phyloP scores from a whole-genome alignment of 2,329 filamentous ascomycete genomes.

The Nothopassalora personata region DNA sequence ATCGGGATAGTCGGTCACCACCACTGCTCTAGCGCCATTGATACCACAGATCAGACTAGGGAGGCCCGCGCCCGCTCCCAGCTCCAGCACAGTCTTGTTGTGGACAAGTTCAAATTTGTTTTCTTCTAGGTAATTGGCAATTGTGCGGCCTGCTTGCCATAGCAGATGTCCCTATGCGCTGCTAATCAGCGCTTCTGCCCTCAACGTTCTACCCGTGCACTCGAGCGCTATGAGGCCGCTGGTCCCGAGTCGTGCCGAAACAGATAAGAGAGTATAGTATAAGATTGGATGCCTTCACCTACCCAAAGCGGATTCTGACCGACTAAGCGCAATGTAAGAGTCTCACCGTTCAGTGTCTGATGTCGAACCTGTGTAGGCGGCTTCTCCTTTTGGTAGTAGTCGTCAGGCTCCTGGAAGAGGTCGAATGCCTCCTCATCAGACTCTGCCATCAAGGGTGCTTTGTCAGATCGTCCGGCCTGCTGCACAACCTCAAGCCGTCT shows the following conservation, averaged over 20 bases:
- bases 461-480: background rate
- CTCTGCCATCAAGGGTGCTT: slow-evolving; percentile 17
- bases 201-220: background rate
- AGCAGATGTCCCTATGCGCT: slow-evolving; percentile 65
- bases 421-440: slow-evolving; percentile 34
- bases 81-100: slow-evolving; percentile 70
- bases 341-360: slow-evolving; percentile 60
- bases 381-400: slow-evolving; percentile 73
- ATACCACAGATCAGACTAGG: slow-evolving; percentile 67
- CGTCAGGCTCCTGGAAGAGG: slow-evolving; percentile 76
- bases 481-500: too few species aligned
- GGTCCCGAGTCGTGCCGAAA: background rate
- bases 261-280: background rate
- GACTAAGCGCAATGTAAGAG: slow-evolving; percentile 69
- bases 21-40: slow-evolving; percentile 60
- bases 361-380: slow-evolving; percentile 69
- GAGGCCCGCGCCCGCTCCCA: slow-evolving; percentile 82
- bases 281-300: slow-evolving; percentile 31
- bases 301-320: slow-evolving; percentile 83
- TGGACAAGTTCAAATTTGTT: slow-evolving; percentile 56
- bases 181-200: slow-evolving; percentile 1
- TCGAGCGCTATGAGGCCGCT: too few species aligned
- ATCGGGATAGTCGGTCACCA: slow-evolving; percentile 88
- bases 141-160: slow-evolving; percentile 81
- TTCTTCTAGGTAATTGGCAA: slow-evolving; percentile 72